Base-by-base conservation (phyloP, 2,329 filamentous ascomycete species). In the Penicillium sp. region DNA sequence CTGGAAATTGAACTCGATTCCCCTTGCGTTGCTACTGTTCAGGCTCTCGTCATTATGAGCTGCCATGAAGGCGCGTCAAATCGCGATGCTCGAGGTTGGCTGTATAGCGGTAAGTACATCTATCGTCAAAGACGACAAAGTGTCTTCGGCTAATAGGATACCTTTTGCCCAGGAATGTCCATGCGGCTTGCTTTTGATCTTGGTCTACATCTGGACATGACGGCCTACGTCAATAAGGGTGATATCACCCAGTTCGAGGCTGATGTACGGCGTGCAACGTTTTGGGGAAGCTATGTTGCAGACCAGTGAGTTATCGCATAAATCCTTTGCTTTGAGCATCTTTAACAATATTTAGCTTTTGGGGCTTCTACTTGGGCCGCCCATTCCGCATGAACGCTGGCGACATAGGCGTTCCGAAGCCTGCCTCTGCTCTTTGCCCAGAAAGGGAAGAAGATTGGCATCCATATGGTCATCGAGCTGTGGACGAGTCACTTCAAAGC, bases 1-100 rank as follows among this genome's bases (percentile, higher is more conserved):
- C 59, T 80, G 8, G 77, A 80, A 36, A 72, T 78, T 4, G 77
- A 80, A 54, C 62, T 80, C 13, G 78, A 79, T 52, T 73, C 69
- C 26, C 78, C 78, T 1, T 76, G 71, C 40, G 68, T 80, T n/a
- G 76, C 78, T 4, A 80, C 77, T 3, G 73, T 77, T 7, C 78
- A 80, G 50, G 74, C 77, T 2, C 66, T 80, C 39, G 71, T 77
- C 2, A 68, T 80, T 14, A 64, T 80, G 43, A 77, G 76, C 38
- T 72, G 68, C 14, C 72, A 76, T 34, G 78, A 80, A 57, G 73
- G 73, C 4, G 76, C 74, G 7, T 74, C 68, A 18, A 74, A 72
- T 14, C 70, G 76, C 10, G 76, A 78, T 54, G 72, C 76, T 14
- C 70, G 77, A 5, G 76, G 76, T 16, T 79, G 77, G 77, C 60